phyloP scores from a whole-genome alignment of 176 grass and related monocot species.

The Triticum timopheevii region DNA sequence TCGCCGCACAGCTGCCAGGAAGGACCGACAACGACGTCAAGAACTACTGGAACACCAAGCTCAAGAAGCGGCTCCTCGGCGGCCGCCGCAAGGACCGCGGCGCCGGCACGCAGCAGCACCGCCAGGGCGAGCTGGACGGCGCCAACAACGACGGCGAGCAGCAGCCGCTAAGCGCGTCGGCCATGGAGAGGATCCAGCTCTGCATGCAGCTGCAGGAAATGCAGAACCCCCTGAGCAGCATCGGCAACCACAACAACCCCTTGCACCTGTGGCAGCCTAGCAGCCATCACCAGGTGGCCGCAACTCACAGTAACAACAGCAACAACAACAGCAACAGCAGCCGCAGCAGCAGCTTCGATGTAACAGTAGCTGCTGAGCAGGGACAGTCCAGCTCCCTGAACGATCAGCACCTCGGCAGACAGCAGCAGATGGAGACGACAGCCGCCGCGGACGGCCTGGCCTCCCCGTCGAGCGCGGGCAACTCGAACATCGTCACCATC shows the following conservation, averaged over 20 bases:
- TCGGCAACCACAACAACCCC: constrained; percentile 43
- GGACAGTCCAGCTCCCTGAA: constrained; percentile 27
- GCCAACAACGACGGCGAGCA: constrained; percentile 7
- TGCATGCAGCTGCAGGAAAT: constrained; percentile 80
- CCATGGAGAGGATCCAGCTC: constrained; percentile 86
- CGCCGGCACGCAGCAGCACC: not conserved
- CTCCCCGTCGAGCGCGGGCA: constrained; percentile 43
- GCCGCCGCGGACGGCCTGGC: constrained; percentile 36
- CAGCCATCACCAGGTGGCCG: not conserved
- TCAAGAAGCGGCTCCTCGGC: constrained; percentile 88
- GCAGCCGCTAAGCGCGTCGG: constrained; percentile 61
- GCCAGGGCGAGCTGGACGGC: not conserved
- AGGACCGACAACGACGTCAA: constrained; percentile 96
- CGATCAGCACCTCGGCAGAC: constrained; percentile 7
- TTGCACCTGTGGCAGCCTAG: constrained; percentile 37
- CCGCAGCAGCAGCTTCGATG: constrained; percentile 28
- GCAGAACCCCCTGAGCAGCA: constrained; percentile 30
- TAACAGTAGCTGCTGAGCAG: constrained; percentile 31
- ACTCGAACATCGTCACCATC: constrained; percentile 53
- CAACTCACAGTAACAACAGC: constrained; percentile 5
- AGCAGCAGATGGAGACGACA: not conserved
- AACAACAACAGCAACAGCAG: constrained; percentile 9
- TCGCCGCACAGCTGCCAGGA: constrained; percentile 87
- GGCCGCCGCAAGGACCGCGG: constrained; percentile 61
- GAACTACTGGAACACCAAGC: constrained; percentile 99